phyloP scores from a whole-genome alignment of 106 monocot species.

The Dioscorea zingiberensis region DNA sequence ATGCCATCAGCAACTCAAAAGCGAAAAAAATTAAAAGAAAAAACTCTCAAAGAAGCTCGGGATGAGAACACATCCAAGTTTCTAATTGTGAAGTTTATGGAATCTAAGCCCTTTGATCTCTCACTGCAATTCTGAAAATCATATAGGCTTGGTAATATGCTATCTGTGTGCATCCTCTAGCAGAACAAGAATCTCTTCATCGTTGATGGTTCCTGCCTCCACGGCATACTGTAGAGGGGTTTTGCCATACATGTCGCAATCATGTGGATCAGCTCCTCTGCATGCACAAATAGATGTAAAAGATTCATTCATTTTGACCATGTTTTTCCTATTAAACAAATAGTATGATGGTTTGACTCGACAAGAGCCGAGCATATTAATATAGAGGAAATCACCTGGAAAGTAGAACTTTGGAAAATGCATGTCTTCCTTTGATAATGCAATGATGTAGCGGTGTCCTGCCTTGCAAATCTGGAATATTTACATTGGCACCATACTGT shows the following conservation, averaged over 20 bases:
- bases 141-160: neutral
- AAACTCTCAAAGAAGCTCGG: neutral
- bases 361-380: neutral
- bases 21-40: neutral
- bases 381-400: slow-evolving; percentile 48
- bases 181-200: slow-evolving; percentile 11
- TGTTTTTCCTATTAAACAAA: no score
- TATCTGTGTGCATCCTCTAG: slow-evolving; percentile 11
- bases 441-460: slow-evolving; percentile 87
- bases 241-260: slow-evolving; percentile 1
- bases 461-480: slow-evolving; percentile 53
- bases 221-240: slow-evolving; percentile 7
- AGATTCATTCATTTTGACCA: no score
- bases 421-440: slow-evolving; percentile 54
- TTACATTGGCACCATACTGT: slow-evolving; percentile 88
- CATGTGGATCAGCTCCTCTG: slow-evolving; percentile 12
- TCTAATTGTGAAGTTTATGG: neutral
- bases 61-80: neutral
- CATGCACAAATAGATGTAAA: neutral
- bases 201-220: slow-evolving; percentile 3
- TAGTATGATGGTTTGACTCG: no score
- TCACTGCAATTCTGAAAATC: neutral
- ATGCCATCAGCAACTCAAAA: no score
- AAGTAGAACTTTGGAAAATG: slow-evolving; percentile 62
- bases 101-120: neutral